Percentiles rank a stretch among this genome's conserved stretches.
These are phyloP conservation scores for Pseudomassariella vexata DNA, from an alignment of 2,329 filamentous ascomycete genomes.

Conservation along the genomic window DNA sequence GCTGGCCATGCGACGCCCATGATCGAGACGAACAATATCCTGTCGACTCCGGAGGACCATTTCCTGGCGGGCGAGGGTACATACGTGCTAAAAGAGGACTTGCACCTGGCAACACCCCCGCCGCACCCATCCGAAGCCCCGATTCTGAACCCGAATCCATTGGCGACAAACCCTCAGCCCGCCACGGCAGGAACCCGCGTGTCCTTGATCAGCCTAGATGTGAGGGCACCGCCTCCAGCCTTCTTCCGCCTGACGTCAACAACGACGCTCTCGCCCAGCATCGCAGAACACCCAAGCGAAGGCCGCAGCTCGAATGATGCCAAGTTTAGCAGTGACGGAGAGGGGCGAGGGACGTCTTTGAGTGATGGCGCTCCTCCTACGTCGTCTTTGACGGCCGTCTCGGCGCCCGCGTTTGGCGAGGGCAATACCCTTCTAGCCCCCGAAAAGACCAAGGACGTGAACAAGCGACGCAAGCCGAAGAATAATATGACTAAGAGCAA, in stretches of 20 bases:
- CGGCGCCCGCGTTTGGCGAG: conserved; percentile 73
- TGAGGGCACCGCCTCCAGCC: conserved; percentile 47
- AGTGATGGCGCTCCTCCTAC: conserved; percentile 40
- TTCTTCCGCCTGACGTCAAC: conserved; percentile 50
- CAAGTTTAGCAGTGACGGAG: conserved; percentile 51
- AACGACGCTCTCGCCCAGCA: conserved; percentile 44
- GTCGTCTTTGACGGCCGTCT: conserved; percentile 33
- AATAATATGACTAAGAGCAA: conserved; percentile 98
- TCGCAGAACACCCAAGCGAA: conserved; percentile 58
- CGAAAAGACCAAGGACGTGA: conserved; percentile 61
- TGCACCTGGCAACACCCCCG: conserved; percentile 88
- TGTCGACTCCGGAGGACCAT: conserved; percentile 81
- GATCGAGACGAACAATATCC: conserved; percentile 89
- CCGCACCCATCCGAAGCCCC: conserved; percentile 93
- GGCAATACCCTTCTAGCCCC: conserved; percentile 69
- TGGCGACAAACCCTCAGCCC: conserved; percentile 79
- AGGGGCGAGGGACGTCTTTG: conserved; percentile 45
- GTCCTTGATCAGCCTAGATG: conserved; percentile 68
- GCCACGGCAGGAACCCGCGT: conserved; percentile 80
- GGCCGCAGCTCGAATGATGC: conserved; percentile 54
- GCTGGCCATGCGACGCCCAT: conserved; percentile 65
- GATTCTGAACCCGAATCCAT: conserved; percentile 79
- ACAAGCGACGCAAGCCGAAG: conserved; percentile 88
- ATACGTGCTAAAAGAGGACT: conserved; percentile 84
- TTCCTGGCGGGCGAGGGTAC: conserved; percentile 92